Evolutionary conservation across 306 rosid genomes (phyloP).

Genomic region (Abrus precatorius): DNA sequence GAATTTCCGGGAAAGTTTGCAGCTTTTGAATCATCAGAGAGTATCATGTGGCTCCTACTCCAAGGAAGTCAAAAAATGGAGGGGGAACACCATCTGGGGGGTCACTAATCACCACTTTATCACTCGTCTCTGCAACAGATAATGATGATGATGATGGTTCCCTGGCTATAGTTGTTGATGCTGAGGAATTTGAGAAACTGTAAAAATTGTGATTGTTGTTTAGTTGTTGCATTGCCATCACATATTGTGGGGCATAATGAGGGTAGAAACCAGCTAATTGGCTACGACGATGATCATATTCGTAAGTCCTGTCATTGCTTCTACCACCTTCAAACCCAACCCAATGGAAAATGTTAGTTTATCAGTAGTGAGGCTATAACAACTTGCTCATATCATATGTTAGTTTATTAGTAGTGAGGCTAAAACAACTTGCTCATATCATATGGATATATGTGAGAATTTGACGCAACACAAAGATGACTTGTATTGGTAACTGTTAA

Average conservation of each 20-base stretch:
- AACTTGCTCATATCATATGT: background rate
- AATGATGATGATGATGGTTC: constrained; percentile 58
- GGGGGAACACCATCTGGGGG: constrained; percentile 57
- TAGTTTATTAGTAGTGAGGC: too few relatives aligned
- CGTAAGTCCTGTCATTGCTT: constrained; percentile 51
- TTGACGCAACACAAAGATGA: too few relatives aligned
- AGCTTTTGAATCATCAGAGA: constrained; percentile 43
- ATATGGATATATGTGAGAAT: too few relatives aligned
- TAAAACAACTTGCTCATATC: too few relatives aligned
- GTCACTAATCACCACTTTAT: constrained; percentile 32
- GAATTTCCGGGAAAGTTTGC: constrained; percentile 51
- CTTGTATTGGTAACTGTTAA: too few relatives aligned
- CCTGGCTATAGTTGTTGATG: constrained; percentile 36
- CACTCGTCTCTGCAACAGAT: constrained; percentile 47
- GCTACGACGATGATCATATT: constrained; percentile 3
- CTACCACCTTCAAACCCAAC: constrained; percentile 52
- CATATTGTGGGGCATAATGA: constrained; percentile 46
- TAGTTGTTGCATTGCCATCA: constrained; percentile 52
- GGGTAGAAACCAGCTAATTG: constrained; percentile 40
- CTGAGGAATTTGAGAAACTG: constrained; percentile 52
- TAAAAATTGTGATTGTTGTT: constrained; percentile 41
- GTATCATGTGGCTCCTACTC: constrained; percentile 86
- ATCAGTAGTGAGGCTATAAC: background rate
- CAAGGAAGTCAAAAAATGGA: constrained; percentile 91
- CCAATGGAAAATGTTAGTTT: background rate